Evolutionary conservation across 2,329 filamentous ascomycete genomes (phyloP).

Genomic region (Cercospora nicotianae): DNA sequence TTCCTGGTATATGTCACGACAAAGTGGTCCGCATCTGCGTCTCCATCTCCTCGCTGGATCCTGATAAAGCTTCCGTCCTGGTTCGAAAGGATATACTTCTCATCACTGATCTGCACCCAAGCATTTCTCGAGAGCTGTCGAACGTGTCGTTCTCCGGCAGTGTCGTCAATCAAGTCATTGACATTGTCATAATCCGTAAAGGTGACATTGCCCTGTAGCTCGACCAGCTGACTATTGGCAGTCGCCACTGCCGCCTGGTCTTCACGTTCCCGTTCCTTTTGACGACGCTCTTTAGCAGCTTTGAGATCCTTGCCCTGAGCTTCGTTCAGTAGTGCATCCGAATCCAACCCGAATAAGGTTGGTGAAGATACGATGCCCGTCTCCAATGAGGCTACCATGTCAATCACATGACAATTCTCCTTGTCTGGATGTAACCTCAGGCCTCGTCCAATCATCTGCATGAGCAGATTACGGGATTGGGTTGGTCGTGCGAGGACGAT

Average conservation of each 20-base stretch:
- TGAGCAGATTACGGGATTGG: constrained; percentile 83
- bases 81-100: constrained; percentile 70
- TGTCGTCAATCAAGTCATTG: constrained; percentile 85
- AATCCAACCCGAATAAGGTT: constrained; percentile 89
- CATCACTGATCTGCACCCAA: constrained; percentile 77
- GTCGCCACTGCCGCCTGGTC: constrained; percentile 28
- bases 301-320: constrained; percentile 64
- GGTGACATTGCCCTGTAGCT: constrained; percentile 56
- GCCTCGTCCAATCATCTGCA: constrained; percentile 97
- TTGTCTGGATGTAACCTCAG: constrained; percentile 82
- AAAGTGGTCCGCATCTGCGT: constrained; percentile 35
- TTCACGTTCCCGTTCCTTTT: constrained; percentile 47
- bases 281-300: constrained; percentile 49
- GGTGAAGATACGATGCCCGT: constrained; percentile 87
- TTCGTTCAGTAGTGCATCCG: constrained; percentile 70
- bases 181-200: constrained; percentile 92
- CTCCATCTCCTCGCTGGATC: constrained; percentile 45
- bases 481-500: constrained; percentile 85
- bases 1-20: constrained; percentile 46
- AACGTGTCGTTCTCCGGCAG: constrained; percentile 75
- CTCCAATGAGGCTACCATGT: constrained; percentile 85
- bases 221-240: background rate
- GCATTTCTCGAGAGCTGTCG: constrained; percentile 70
- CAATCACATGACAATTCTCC: constrained; percentile 87
- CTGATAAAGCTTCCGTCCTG: constrained; percentile 60